Evolutionary conservation across 1,284 basidiomycete genomes (phyloP).

Genomic region (Austropuccinia psidii): DNA sequence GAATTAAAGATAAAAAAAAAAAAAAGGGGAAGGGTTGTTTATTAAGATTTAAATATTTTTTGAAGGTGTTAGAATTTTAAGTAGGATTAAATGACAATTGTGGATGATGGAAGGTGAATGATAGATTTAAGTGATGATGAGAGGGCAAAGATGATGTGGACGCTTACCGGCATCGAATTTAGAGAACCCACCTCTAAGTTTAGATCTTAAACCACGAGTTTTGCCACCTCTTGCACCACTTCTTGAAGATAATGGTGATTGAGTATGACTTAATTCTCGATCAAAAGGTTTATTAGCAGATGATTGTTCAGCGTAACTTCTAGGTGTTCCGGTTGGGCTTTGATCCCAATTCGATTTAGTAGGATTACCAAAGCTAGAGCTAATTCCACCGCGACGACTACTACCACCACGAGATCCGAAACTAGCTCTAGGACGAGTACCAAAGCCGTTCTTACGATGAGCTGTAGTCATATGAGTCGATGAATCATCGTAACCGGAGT

Average conservation of each 20-base stretch:
- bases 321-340: background rate
- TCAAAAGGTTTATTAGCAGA: background rate
- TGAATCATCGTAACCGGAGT: slow-evolving; percentile 65
- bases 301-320: background rate
- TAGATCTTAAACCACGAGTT: background rate
- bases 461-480: slow-evolving; percentile 41
- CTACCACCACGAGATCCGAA: background rate
- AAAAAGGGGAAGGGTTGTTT: too few species aligned
- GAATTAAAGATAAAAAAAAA: background rate
- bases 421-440: too few species aligned
- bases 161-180: background rate
- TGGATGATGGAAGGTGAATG: too few species aligned
- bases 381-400: background rate
- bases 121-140: too few species aligned
- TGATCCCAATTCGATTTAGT: too few species aligned
- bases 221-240: background rate
- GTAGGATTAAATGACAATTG: too few species aligned
- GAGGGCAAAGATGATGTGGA: background rate
- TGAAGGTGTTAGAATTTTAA: too few species aligned
- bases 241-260: background rate
- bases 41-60: too few species aligned
- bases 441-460: slow-evolving; percentile 35
- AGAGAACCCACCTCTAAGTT: background rate
- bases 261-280: background rate
- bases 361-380: too few species aligned